Evolutionary conservation across 495 filamentous ascomycete genomes (phyloP), one percentile per base, ranked within the genome.

Genomic region (Delitschia confertaspora): DNA sequence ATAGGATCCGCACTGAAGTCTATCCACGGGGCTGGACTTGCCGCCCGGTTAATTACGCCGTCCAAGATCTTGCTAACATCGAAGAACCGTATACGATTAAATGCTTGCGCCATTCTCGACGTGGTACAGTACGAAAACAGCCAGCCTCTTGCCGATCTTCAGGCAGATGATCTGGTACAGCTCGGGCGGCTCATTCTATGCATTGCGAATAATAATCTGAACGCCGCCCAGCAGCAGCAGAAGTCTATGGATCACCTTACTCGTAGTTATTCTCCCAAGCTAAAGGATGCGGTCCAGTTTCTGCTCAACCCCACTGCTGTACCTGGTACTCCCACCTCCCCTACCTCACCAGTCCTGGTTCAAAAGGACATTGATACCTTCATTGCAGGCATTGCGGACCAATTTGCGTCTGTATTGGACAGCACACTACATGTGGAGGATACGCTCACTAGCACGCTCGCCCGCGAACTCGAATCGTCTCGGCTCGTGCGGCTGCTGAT

Each of bases 401-500:
- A 95, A 49, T 56, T 84, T 42, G 72, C 78, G 29, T 67, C 77
- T 19, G 72, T 75, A 10, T 78, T 87, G 51, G 84, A 95, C 63
- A 77, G 72, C 44, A 68, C 74, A 1, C 73, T 93, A 11, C 85
- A 86, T 42, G 67, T 77, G 35, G 74, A 83, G 37, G 91, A 96
- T 59, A 76, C 79, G 13, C 69, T 86, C 26, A 72, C 70, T 13
- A 75, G 67, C 9, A 73, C 82, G 23, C 74, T 98, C 21, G 72
- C 68, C 45, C 73, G 75, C 31, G 93, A 95, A 60, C 73, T 96
- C 16, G 91, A 96, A 54, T 95, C 95, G 52, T 85, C 80, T n/a
- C 78, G 91, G 8, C 60, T 94, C 3, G 76, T 85, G 36, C 82
- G 91, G 29, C 71, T 89, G 23, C 65, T 94, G 63, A 75, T 78